Base-by-base conservation (phyloP, 345 rosid species). In the Draba incana region DNA sequence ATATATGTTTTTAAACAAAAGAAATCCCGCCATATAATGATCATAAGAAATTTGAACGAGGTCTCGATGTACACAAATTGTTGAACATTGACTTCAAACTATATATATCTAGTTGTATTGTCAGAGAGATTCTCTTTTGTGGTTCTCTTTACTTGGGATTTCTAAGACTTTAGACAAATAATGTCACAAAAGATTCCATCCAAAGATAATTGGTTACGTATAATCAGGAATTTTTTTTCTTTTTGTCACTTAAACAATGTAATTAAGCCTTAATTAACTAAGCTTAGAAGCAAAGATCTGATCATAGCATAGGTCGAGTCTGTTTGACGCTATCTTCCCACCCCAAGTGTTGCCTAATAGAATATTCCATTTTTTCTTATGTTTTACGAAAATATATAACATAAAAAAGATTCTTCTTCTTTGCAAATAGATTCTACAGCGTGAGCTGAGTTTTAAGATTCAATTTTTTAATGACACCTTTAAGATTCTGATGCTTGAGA, bases 121-220 rank as follows among this genome's bases (percentile, higher is more conserved):
- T 75, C 78, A 68, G 69, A 54, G 73, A 62, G 78, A 68, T 75
- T 69, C 73, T 64, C 43, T 58, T 52, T 41, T 41, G 31, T 49
- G 58, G 65, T 64, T 59, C 44, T 57, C 43, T 50, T 52, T 43
- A 25, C 49, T 61, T 68, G 60, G 69, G 64, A 20, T 20, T 20
- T 53, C 54, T 68, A 68, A 38, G 68, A 62, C 49, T 54, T 35
- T 51, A 4, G 31, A 38, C 53, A 75, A 54, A 48, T 75, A 46
- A 10, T 54, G 68, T 54, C 28, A 54, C 42, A 66, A 5, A 68
- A 68, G 74, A 68, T 75, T 75, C 74, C 70, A 49, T 62, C 49
- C 4, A 55, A 60, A 58, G 11, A 44, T 44, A 44, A 74, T 53
- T 67, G 78, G 78, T 37, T 53, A 62, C 70, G 51, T 56, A 56